A percentile compares a stretch with the other conserved stretches of the same genome.
Conservation (phyloP, 148 eudicot genomes). For the Vaccinium myrtillus region DNA sequence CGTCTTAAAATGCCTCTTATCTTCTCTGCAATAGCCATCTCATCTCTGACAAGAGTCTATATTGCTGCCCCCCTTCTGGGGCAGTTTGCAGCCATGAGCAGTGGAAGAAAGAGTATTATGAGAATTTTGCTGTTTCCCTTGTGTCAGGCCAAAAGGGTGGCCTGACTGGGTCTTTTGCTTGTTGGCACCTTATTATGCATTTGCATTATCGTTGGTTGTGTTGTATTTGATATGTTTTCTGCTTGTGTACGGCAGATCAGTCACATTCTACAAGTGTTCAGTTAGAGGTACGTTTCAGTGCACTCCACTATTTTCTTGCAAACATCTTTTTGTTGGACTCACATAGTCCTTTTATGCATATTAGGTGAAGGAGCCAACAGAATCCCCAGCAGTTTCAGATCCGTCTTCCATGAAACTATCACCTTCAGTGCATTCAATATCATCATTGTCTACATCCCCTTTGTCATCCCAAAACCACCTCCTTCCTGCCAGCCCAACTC, state of each 20-base stretch:
- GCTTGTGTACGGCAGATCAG: constrained; percentile 28
- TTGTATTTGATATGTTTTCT: constrained; percentile 13
- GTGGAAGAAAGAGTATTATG: not conserved
- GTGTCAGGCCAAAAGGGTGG: not conserved
- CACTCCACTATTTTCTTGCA: not conserved
- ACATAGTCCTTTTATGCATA: not conserved
- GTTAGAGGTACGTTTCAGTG: constrained; percentile 30
- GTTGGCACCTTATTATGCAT: not conserved
- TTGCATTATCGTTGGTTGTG: constrained; percentile 3
- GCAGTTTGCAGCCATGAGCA: not conserved
- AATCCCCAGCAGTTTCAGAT: constrained; percentile 44
- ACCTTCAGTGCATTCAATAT: constrained; percentile 57
- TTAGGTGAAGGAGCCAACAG: constrained; percentile 59
- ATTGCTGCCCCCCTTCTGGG: not conserved
- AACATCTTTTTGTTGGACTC: not conserved
- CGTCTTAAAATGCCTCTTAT: not conserved
- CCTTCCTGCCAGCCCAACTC: constrained; percentile 54
- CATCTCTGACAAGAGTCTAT: not conserved
- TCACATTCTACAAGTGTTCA: constrained; percentile 26
- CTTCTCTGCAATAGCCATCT: not conserved
- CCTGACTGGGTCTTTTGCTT: not conserved
- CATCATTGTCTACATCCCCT: constrained; percentile 61
- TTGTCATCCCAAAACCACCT: constrained; percentile 55
- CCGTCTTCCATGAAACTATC: constrained; percentile 53
- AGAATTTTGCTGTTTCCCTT: not conserved